phyloP scores from a whole-genome alignment of 1,284 basidiomycete genomes.

The Cutaneotrichosporon daszewskae region DNA sequence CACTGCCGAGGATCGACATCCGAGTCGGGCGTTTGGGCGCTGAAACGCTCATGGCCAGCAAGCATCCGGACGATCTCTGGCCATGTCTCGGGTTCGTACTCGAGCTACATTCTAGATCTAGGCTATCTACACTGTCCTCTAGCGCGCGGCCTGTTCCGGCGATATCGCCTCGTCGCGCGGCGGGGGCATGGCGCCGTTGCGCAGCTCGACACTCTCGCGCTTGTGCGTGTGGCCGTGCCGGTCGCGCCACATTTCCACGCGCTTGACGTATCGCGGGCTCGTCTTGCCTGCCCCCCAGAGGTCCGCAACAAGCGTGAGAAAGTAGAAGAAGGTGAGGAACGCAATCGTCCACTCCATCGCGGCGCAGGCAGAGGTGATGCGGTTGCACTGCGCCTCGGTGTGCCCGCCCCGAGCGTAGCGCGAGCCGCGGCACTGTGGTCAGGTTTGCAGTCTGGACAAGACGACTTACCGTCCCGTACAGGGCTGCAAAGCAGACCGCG shows the following conservation, averaged over 20 bases:
- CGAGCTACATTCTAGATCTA: no score
- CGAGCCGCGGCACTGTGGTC: conserved; percentile 32
- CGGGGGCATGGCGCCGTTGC: no score
- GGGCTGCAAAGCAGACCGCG: conserved; percentile 50
- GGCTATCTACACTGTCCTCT: no score
- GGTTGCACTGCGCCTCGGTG: conserved; percentile 42
- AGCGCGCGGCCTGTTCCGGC: no score
- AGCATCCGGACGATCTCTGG: no score
- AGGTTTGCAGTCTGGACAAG: not conserved
- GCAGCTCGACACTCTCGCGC: no score
- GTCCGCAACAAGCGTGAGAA: conserved; percentile 37
- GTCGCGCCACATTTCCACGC: conserved; percentile 41
- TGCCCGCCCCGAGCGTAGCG: conserved; percentile 10
- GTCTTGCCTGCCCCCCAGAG: conserved; percentile 45
- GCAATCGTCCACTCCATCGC: conserved; percentile 49
- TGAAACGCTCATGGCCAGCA: no score
- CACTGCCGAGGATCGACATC: no score
- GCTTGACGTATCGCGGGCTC: conserved; percentile 45
- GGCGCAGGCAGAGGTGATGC: conserved; percentile 48
- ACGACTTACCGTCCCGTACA: conserved; percentile 40
- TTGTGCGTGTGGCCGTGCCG: no score
- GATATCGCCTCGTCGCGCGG: no score
- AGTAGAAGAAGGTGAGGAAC: conserved; percentile 48
- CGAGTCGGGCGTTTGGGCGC: no score
- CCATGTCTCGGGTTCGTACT: no score